These are phyloP conservation scores for Kickxella alabastrina DNA, from an alignment of 192 early-diverging fungal genomes.

Conservation along the genomic window DNA sequence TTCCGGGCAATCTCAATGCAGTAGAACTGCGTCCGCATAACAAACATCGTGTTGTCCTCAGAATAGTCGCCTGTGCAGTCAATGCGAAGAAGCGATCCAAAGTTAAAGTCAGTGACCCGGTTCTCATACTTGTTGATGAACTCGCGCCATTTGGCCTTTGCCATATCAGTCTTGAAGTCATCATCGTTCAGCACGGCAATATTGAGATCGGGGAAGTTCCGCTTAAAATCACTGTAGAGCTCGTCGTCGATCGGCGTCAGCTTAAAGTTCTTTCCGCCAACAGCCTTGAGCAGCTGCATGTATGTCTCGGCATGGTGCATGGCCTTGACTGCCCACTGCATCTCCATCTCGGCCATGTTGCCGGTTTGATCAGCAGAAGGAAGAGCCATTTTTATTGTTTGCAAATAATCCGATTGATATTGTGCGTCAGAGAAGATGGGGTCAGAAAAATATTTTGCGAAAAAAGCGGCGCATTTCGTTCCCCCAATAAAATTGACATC, in stretches of 20 bases:
- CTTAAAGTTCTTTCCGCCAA: constrained; percentile 71
- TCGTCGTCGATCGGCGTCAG: constrained; percentile 84
- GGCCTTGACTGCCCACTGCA: constrained; percentile 94
- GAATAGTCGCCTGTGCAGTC: constrained; percentile 75
- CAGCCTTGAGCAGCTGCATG: constrained; percentile 70
- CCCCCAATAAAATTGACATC: no score
- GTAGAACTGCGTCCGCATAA: constrained; percentile 82
- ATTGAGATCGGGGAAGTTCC: constrained; percentile 74
- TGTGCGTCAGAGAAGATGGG: not conserved
- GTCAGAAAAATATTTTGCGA: not conserved
- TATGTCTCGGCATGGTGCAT: constrained; percentile 94
- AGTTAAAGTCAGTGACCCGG: constrained; percentile 86
- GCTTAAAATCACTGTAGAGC: constrained; percentile 72
- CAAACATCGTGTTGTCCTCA: constrained; percentile 87
- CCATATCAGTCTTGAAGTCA: constrained; percentile 74
- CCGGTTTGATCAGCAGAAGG: constrained; percentile 69
- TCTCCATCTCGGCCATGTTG: constrained; percentile 81
- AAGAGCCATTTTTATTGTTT: constrained; percentile 54
- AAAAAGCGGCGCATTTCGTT: not conserved
- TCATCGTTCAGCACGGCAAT: constrained; percentile 65
- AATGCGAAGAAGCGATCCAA: constrained; percentile 84
- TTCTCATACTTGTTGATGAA: constrained; percentile 87
- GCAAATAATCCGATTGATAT: not conserved
- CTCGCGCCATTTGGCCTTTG: constrained; percentile 85
- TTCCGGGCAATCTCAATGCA: constrained; percentile 91